Conservation (phyloP, 202 grass and related monocot species). For the Zizania palustris region DNA sequence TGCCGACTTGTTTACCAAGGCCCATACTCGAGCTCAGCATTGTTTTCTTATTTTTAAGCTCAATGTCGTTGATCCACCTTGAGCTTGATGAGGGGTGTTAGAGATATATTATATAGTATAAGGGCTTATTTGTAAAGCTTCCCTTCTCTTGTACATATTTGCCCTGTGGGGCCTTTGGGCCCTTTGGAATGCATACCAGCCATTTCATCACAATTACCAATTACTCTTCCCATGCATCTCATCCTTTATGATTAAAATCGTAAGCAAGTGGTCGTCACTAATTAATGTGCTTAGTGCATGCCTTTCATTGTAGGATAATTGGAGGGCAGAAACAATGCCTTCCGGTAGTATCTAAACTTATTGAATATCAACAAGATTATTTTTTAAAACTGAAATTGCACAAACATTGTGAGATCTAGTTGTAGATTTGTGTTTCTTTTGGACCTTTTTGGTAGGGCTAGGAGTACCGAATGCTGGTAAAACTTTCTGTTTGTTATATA, state of each 20-base stretch:
- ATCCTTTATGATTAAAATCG: constrained; percentile 20
- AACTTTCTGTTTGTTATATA: neutral
- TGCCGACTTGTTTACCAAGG: no score
- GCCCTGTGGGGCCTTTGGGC: no score
- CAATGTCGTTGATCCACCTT: no score
- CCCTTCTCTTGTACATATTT: no score
- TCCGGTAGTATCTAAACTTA: neutral
- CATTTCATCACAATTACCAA: no score
- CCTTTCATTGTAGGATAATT: neutral
- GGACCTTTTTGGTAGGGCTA: neutral
- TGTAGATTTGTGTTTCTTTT: constrained; percentile 30
- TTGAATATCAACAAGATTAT: constrained; percentile 1
- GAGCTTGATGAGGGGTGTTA: no score
- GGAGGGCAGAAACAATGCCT: constrained; percentile 11
- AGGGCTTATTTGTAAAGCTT: no score
- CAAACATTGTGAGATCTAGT: neutral
- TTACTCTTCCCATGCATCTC: neutral
- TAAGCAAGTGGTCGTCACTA: neutral
- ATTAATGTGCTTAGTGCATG: neutral
- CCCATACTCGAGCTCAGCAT: no score
- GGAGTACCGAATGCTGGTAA: constrained; percentile 1
- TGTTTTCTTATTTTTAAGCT: no score
- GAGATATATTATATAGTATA: no score
- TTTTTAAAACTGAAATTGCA: constrained; percentile 5
- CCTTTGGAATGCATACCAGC: no score